These are phyloP conservation scores for Lactifluus subvellereus DNA, from an alignment of 768 basidiomycete species.

Conservation along the genomic window DNA sequence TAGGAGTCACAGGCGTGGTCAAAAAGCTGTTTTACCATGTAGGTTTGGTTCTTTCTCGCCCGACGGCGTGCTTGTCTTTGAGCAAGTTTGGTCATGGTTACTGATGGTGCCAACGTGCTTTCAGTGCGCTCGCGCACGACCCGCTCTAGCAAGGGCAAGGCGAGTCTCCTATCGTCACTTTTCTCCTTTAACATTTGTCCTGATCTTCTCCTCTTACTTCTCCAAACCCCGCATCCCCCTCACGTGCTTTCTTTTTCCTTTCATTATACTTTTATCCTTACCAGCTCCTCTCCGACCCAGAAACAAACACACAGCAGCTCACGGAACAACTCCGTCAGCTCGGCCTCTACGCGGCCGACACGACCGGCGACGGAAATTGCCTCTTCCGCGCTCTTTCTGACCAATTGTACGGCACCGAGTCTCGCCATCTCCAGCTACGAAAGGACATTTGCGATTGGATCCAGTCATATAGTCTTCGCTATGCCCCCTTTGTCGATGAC, in stretches of 20 bases:
- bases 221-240: neutral
- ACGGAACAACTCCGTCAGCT: constrained; percentile 67
- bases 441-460: constrained; percentile 82
- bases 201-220: constrained; percentile 2
- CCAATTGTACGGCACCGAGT: constrained; percentile 74
- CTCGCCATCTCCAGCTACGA: constrained; percentile 62
- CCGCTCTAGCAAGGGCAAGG: constrained; percentile 52
- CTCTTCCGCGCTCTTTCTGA: constrained; percentile 88
- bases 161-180: constrained; percentile 30
- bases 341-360: constrained; percentile 83
- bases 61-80: neutral
- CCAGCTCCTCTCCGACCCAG: constrained; percentile 50
- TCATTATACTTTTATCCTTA: neutral
- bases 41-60: constrained; percentile 5
- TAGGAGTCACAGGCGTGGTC: constrained; percentile 21
- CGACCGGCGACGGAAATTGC: constrained; percentile 88
- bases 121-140: constrained; percentile 54
- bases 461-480: constrained; percentile 57
- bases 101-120: constrained; percentile 26
- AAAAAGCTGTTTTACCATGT: constrained; percentile 19
- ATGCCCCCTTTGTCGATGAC: constrained; percentile 83
- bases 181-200: neutral
- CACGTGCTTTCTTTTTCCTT: constrained; percentile 10
- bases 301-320: constrained; percentile 59
- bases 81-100: constrained; percentile 10